Percentiles rank a stretch among this genome's conserved stretches.
Evolutionary conservation across 306 rosid species (phyloP).

Genomic region (Corylus americana): DNA sequence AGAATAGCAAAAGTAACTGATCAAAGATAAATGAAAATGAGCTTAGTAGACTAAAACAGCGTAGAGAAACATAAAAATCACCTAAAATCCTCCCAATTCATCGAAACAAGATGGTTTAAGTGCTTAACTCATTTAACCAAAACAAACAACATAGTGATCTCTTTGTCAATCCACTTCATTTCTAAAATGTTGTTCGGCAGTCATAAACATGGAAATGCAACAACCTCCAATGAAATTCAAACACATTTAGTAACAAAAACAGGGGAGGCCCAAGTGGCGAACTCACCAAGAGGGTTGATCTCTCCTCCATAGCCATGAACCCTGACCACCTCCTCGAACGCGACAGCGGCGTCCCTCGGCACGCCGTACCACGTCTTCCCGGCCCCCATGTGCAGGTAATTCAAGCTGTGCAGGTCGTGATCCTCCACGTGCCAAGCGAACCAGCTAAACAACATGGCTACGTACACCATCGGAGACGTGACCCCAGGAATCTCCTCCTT

Average conservation of each 20-base stretch:
- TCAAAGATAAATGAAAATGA: conserved; percentile 22
- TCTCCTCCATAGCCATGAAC: conserved; percentile 94
- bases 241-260: conserved; percentile 16
- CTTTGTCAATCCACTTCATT: not conserved
- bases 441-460: conserved; percentile 99
- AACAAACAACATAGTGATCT: not conserved
- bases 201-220: not conserved
- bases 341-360: conserved; percentile 89
- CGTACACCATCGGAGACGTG: conserved; percentile 92
- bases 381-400: conserved; percentile 90
- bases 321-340: conserved; percentile 93
- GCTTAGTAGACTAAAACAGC: conserved; percentile 20
- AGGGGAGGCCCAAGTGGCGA: conserved; percentile 21
- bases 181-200: not conserved
- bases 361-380: conserved; percentile 98
- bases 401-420: conserved; percentile 95
- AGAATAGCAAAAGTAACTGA: conserved; percentile 90
- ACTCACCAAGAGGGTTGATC: conserved; percentile 96
- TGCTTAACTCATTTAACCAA: not conserved
- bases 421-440: conserved; percentile 99
- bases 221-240: not conserved
- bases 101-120: not conserved
- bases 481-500: conserved; percentile 99
- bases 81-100: conserved; percentile 16
- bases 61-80: conserved; percentile 22